Evolutionary conservation across 495 filamentous ascomycete genomes (phyloP), one percentile per base, ranked within the genome.

Genomic region (Hyaloscypha bicolor): DNA sequence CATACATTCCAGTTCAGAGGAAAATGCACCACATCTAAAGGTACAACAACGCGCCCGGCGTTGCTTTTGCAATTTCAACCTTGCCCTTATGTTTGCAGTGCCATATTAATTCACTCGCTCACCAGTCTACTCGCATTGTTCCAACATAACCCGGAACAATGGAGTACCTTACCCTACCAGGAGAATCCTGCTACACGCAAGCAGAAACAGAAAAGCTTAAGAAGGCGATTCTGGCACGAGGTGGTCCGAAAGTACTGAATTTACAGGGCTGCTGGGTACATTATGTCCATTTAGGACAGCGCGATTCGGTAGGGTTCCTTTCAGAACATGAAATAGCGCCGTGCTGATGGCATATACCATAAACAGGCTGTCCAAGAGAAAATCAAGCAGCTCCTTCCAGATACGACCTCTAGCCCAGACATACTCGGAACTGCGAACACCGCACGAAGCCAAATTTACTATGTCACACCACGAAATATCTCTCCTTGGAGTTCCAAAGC

Each of bases 401-500:
- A 51, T 35, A 9, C 19, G 6, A 61, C 59, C 16, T 64, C 52
- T 37, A 67, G 32, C 9, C 30, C 29, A 19, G 25, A 65, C n/a
- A 52, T 5, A 33, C 55, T 55, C 59, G 63, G 65, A 51, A 22
- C 9, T 37, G 16, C 53, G 19, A 37, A 37, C 35, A 37, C 35
- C 12, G 16, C 42, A 48, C 9, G 16, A 48, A 19, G 42, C 42
- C 74, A 75, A 63, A 77, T 77, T 48, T 83, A 78, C 75, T 93
- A 92, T 73, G 83, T 97, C 56, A 86, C 84, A 42, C 95, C 94
- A 12, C 86, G 95, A 59, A 97, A 94, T 42, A 93, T 96, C 69
- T 97, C 93, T 45, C 95, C 95, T 78, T 99, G 95, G 95, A 97
- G 92, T 75, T 96, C 94, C 59, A 93, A 97, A 74, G 95, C 94